Base-by-base conservation (phyloP, 257 asterid genomes). In the Henckelia pumila region DNA sequence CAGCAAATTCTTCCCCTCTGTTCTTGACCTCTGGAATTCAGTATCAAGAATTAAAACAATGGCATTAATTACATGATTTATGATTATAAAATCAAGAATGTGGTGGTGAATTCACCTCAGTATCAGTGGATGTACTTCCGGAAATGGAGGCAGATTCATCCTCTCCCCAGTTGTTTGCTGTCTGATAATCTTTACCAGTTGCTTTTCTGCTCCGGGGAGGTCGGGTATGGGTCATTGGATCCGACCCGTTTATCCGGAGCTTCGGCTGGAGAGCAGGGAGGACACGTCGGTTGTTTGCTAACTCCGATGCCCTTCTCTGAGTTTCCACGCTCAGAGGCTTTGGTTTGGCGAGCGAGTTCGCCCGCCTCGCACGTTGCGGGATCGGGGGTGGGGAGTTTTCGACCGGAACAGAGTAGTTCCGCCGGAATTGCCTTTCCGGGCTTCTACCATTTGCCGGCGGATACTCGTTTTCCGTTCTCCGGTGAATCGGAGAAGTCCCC, bases 121-220 rank as follows among this genome's bases (percentile, higher is more conserved):
- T 79, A 73, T 93, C 95, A 20, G 86, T 82, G 47, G 94, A 78
- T 4, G 95, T 79, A 47, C 52, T 40, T 55, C 83, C 95, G 47
- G 95, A 86, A 53, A 86, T 71, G 73, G 96, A 86, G 11, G 92
- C 86, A 59, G 95, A 80, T 59, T 86, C 96, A 56, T 90, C 96
- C 82, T 93, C 95, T n/a, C 70, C 72, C 0, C 82, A 67, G 74
- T 63, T 81, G 81, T 83, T 83, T 71, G 81, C 90, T 47, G 76
- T 88, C 57, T 73, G 85, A 73, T 73, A 70, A 70, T 69, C 69
- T 65, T 71, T 81, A 1, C 70, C 66, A 66, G 17, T 40, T 13
- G 52, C 19, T 14, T 40, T 40, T 19, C 4, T 40, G 52, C 52
- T 40, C 17, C 52, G 19, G 19, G 19, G 19, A 40, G 52, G 19